phyloP scores from a whole-genome alignment of 106 monocot genomes.

The Amphibolis antarctica region DNA sequence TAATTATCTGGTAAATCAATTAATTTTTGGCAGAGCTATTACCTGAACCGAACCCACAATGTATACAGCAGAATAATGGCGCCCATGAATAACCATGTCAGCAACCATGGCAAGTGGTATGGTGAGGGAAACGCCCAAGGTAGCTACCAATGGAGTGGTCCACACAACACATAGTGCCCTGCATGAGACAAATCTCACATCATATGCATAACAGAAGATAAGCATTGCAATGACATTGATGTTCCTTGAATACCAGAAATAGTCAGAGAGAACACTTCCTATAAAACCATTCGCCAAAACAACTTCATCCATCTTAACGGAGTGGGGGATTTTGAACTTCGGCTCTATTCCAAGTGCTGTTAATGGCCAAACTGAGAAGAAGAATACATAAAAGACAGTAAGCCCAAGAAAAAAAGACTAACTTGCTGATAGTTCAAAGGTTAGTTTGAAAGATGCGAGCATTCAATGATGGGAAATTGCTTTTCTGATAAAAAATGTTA shows the following conservation, averaged over 20 bases:
- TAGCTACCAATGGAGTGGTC: slow-evolving; percentile 98
- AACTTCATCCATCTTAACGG: slow-evolving; percentile 90
- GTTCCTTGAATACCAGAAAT: slow-evolving; percentile 67
- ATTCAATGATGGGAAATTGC: too few relatives aligned
- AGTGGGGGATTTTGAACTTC: slow-evolving; percentile 85
- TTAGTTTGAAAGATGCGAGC: too few relatives aligned
- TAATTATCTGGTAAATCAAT: not conserved
- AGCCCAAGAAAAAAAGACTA: not conserved
- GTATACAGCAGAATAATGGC: slow-evolving; percentile 92
- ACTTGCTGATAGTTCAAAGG: not conserved
- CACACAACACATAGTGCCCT: slow-evolving; percentile 98
- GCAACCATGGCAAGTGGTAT: slow-evolving; percentile 98
- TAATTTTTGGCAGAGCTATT: not conserved
- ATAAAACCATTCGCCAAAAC: slow-evolving; percentile 88
- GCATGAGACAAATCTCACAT: slow-evolving; percentile 4
- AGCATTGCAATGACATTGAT: not conserved
- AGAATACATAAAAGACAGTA: slow-evolving; percentile 7
- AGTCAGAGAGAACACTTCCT: slow-evolving; percentile 95
- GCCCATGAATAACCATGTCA: slow-evolving; percentile 96
- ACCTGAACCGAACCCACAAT: slow-evolving; percentile 94
- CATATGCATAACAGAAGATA: not conserved
- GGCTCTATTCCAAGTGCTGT: slow-evolving; percentile 87
- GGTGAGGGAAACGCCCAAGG: slow-evolving; percentile 92
- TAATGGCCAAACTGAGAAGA: slow-evolving; percentile 84
- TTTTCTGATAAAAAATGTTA: too few relatives aligned